Evolutionary conservation across 2,329 filamentous ascomycete species (phyloP).

Genomic region (Sporothrix pseudoabietina): DNA sequence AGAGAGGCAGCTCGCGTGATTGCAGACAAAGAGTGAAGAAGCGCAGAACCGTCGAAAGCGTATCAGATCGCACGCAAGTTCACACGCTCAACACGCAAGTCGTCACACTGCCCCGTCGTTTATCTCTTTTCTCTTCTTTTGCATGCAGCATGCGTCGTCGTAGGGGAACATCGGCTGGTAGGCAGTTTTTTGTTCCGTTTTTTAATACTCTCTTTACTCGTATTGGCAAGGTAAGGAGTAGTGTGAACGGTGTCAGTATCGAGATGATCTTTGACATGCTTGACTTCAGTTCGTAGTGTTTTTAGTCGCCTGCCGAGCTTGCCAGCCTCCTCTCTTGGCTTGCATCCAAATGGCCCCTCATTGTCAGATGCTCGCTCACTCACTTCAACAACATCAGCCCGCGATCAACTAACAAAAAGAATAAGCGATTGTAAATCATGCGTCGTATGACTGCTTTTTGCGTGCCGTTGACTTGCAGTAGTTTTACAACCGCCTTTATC

Average conservation of each 20-base stretch:
- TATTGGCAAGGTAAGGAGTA: not conserved
- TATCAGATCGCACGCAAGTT: not conserved
- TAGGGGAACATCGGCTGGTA: not conserved
- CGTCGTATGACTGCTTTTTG: constrained; percentile 1
- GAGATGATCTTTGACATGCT: not conserved
- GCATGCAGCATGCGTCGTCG: not conserved
- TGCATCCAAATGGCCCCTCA: not conserved
- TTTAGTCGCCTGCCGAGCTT: not conserved
- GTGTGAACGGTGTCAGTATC: not conserved
- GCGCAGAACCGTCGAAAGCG: not conserved
- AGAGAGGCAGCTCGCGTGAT: not conserved
- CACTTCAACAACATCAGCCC: not conserved
- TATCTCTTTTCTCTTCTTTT: not conserved
- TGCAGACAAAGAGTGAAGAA: not conserved
- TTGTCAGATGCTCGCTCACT: not conserved
- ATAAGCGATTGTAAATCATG: not conserved
- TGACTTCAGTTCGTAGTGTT: not conserved
- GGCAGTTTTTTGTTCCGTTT: not conserved
- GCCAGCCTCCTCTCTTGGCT: not conserved
- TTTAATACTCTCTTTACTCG: not conserved
- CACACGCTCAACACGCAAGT: not conserved
- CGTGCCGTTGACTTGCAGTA: not conserved
- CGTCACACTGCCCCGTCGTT: not conserved
- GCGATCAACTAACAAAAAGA: not conserved
- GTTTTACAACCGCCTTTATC: not conserved